Conservation (phyloP, 129 eudicot genomes). For the Sambucus nigra region DNA sequence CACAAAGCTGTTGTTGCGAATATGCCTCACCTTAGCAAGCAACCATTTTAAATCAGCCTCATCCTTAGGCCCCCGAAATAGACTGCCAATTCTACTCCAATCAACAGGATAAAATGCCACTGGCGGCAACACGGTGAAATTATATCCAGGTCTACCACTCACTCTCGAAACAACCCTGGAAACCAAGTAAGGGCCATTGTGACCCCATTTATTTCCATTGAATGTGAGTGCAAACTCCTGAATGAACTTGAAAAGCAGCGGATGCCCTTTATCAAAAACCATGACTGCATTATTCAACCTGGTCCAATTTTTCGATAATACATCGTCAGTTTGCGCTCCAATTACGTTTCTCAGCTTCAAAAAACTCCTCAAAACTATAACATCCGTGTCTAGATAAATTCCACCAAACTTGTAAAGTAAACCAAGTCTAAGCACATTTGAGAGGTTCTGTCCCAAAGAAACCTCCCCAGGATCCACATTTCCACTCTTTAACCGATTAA, state of each 20-base stretch:
- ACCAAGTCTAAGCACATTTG: slow-evolving; percentile 76
- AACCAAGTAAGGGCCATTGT: slow-evolving; percentile 92
- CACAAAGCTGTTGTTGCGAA: slow-evolving; percentile 43
- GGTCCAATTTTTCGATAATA: slow-evolving; percentile 55
- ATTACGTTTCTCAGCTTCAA: slow-evolving; percentile 47
- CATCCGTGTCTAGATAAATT: slow-evolving; percentile 75
- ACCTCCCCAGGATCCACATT: slow-evolving; percentile 55
- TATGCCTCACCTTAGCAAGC: slow-evolving; percentile 46
- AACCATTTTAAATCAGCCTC: slow-evolving; percentile 52
- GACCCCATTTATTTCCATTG: slow-evolving; percentile 97
- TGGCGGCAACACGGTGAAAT: slow-evolving; percentile 64
- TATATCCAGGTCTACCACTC: slow-evolving; percentile 33
- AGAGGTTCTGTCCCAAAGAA: slow-evolving; percentile 80
- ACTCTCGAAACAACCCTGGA: slow-evolving; percentile 81
- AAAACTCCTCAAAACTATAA: slow-evolving; percentile 54
- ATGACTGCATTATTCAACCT: slow-evolving; percentile 91
- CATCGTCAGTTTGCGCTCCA: slow-evolving; percentile 78
- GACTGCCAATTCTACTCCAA: slow-evolving; percentile 61
- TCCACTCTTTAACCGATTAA: slow-evolving; percentile 39
- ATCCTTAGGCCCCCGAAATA: slow-evolving; percentile 53
- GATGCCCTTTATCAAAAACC: slow-evolving; percentile 88
- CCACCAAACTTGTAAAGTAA: slow-evolving; percentile 85
- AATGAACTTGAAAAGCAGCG: slow-evolving; percentile 67
- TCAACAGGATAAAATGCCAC: slow-evolving; percentile 78
- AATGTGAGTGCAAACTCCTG: slow-evolving; percentile 86